These are phyloP conservation scores for Nitzschia palea DNA, from an alignment of 108 stramenopile genomes.

Conservation along the genomic window DNA sequence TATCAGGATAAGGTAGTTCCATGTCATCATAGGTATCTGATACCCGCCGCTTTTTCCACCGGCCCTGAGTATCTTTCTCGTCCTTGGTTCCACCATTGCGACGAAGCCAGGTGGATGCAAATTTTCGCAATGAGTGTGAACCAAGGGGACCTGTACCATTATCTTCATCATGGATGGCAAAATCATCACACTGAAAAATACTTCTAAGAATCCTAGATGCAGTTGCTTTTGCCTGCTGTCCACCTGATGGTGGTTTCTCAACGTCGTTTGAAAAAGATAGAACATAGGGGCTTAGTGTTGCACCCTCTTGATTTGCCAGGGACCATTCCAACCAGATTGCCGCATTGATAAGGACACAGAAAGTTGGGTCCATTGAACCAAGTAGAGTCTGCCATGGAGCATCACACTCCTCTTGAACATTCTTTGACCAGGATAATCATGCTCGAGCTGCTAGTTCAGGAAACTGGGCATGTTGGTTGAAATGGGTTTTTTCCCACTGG, in stretches of 20 bases:
- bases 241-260: not conserved
- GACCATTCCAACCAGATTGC: not conserved
- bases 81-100: conserved; percentile 8
- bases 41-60: conserved; percentile 12
- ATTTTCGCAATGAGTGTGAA: conserved; percentile 4
- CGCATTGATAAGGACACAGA: not conserved
- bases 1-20: conserved; percentile 3
- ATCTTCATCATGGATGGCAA: no score
- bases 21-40: conserved; percentile 6
- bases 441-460: not conserved
- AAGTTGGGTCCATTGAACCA: conserved; percentile 12
- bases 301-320: not conserved
- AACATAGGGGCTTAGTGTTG: not conserved
- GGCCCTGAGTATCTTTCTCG: conserved; percentile 20
- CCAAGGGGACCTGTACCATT: no score
- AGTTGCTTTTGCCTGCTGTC: not conserved
- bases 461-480: conserved; percentile 8
- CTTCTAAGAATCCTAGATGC: not conserved
- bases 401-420: conserved; percentile 26
- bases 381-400: conserved; percentile 23
- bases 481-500: not conserved
- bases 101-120: not conserved
- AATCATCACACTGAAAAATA: not conserved
- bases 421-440: conserved; percentile 20
- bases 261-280: conserved; percentile 1